These are phyloP conservation scores for Camelina neglecta DNA, from an alignment of 345 rosid species.

Conservation along the genomic window DNA sequence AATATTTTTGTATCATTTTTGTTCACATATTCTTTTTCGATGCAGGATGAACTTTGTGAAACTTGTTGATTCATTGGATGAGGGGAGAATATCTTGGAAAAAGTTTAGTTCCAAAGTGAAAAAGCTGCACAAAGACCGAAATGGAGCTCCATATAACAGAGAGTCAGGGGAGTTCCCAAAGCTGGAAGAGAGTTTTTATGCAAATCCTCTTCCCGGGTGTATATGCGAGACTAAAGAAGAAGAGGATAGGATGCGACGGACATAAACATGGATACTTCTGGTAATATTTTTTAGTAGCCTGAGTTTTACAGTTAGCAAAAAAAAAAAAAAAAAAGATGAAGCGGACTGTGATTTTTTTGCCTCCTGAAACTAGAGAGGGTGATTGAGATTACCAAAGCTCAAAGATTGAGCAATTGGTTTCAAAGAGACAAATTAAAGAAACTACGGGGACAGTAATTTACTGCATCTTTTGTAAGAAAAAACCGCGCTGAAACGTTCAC, in stretches of 20 bases:
- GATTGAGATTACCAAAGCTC: slow-evolving; percentile 22
- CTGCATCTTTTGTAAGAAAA: not conserved
- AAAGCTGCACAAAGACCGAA: slow-evolving; percentile 73
- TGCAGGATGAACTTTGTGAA: slow-evolving; percentile 85
- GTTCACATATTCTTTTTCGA: not conserved
- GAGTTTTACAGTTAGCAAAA: slow-evolving; percentile 14
- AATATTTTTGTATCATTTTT: not conserved
- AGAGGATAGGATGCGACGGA: slow-evolving; percentile 30
- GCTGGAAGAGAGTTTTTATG: slow-evolving; percentile 89
- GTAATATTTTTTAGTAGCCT: slow-evolving; percentile 26
- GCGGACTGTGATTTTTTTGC: slow-evolving; percentile 15
- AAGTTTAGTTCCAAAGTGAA: slow-evolving; percentile 81
- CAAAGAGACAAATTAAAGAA: slow-evolving; percentile 19
- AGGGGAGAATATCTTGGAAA: slow-evolving; percentile 81
- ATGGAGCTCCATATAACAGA: slow-evolving; percentile 75
- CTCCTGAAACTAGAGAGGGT: slow-evolving; percentile 26
- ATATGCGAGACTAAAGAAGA: slow-evolving; percentile 59
- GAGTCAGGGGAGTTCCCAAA: slow-evolving; percentile 84
- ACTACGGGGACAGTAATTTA: slow-evolving; percentile 7
- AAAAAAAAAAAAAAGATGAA: slow-evolving; percentile 13
- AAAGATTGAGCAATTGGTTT: slow-evolving; percentile 34
- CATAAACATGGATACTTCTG: slow-evolving; percentile 25
- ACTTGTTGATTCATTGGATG: slow-evolving; percentile 79
- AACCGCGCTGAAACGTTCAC: not conserved
- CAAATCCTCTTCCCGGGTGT: slow-evolving; percentile 93